Evolutionary conservation across 2,329 filamentous ascomycete species (phyloP), one percentile per base, ranked within the genome.

Genomic region (Colletotrichum sp.): DNA sequence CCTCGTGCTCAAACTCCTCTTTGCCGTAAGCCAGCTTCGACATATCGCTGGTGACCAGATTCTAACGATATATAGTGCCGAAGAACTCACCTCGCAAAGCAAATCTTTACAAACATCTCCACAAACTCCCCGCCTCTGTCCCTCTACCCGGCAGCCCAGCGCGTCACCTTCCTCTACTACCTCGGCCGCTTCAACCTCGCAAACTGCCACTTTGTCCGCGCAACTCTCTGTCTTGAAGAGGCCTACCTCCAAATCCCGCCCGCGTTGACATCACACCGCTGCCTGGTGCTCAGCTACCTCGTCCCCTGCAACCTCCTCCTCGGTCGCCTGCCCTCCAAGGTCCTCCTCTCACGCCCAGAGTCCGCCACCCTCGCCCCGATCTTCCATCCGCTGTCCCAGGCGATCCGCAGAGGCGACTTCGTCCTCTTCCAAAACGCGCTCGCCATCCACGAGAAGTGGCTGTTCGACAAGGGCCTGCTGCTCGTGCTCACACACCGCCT

Each of bases 161-260:
- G 96, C 65, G 95, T 98, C 67, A 98, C 96, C 5, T 98, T 96
- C 80, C 92, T 98, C 16, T 98, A 98, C 86, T 98, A 98, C 82
- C 93, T 98, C 8, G 96, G 96, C 22, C 93, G 96, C 74, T 98
- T 96, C 85, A 92, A 96, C 81, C 95, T 98, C 83, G 92, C 94
- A 78, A 96, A 95, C 83, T 94, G 93, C 79, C 93, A 98, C 82
- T 98, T 95, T 84, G 92, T 91, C 77, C 93, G 94, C 30, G 95
- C 96, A 0, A 91, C 93, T 68, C 87, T 92, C 65, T 95, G 94
- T 44, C 87, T 98, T 8, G 91, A 98, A 80, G 90, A 93, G 30
- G 95, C 96, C 4, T 98, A 98, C 84, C 86, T 93, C 67, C 93
- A 98, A 83, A 91, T 89, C 0, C 90, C 89, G 2, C 80, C 85